phyloP scores from a whole-genome alignment of 108 stramenopile species.

The Cyclostephanos tholiformis region DNA sequence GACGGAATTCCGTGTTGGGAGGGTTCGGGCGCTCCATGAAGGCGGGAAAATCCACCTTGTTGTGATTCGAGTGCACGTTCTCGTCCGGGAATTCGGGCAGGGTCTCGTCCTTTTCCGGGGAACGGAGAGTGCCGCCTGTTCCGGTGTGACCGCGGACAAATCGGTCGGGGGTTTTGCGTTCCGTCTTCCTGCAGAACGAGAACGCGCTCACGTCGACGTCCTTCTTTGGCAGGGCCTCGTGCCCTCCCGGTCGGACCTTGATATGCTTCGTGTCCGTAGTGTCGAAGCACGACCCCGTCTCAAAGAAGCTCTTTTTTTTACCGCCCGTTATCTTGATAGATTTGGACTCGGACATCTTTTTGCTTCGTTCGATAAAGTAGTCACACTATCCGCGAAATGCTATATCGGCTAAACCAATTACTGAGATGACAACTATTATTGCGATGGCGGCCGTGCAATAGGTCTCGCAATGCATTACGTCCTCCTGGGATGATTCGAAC shows the following conservation, averaged over 20 bases:
- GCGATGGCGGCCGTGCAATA: not conserved
- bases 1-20: constrained; percentile 86
- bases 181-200: constrained; percentile 61
- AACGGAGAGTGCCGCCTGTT: constrained; percentile 59
- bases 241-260: constrained; percentile 77
- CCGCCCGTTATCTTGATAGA: constrained; percentile 38
- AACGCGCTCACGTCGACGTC: constrained; percentile 70
- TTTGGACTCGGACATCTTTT: constrained; percentile 8
- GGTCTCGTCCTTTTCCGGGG: constrained; percentile 34
- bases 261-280: constrained; percentile 45
- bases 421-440: not conserved
- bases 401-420: not conserved
- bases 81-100: constrained; percentile 47
- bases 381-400: not conserved
- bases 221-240: constrained; percentile 64
- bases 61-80: constrained; percentile 34
- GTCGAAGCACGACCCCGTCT: constrained; percentile 65
- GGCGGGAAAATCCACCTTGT: constrained; percentile 61
- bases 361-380: not conserved
- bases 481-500: not conserved
- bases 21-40: constrained; percentile 83
- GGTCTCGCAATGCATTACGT: not conserved
- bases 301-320: constrained; percentile 32
- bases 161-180: constrained; percentile 46
- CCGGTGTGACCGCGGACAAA: constrained; percentile 73